Conservation (phyloP, 371 early-diverging fungal genomes). For the Basidiobolus meristosporus region DNA sequence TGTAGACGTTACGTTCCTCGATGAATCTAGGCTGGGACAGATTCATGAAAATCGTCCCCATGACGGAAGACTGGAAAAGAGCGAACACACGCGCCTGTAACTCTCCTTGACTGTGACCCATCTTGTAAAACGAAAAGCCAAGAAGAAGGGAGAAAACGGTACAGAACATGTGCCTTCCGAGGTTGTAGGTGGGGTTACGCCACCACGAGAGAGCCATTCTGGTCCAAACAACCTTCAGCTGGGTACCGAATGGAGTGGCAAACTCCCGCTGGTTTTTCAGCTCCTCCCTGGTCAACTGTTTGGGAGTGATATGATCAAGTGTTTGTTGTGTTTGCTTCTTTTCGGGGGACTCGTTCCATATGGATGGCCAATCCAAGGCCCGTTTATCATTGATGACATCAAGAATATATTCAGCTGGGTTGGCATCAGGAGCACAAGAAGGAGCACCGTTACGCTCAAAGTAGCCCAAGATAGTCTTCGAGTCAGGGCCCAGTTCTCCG, state of each 20-base stretch:
- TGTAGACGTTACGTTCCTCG: slow-evolving; percentile 42
- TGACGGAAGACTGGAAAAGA: slow-evolving; percentile 41
- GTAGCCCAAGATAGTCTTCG: slow-evolving; percentile 26
- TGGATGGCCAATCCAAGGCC: slow-evolving; percentile 23
- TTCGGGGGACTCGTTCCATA: slow-evolving; percentile 24
- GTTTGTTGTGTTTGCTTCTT: slow-evolving; percentile 5
- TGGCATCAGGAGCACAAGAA: slow-evolving; percentile 28
- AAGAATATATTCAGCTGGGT: slow-evolving; percentile 54
- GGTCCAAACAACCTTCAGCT: neutral
- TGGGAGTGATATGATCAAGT: slow-evolving; percentile 6
- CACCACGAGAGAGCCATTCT: slow-evolving; percentile 8
- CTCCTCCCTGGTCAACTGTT: too few species aligned
- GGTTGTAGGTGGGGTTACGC: slow-evolving; percentile 43
- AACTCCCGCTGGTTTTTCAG: slow-evolving; percentile 29
- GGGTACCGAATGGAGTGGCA: slow-evolving; percentile 38
- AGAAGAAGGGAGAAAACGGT: slow-evolving; percentile 16
- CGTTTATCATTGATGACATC: slow-evolving; percentile 28
- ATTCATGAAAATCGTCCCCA: slow-evolving; percentile 45
- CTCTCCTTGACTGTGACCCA: slow-evolving; percentile 29
- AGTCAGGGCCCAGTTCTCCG: slow-evolving; percentile 45
- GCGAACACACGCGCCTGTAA: slow-evolving; percentile 53
- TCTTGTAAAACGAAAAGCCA: slow-evolving; percentile 23
- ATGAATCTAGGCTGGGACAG: slow-evolving; percentile 54
- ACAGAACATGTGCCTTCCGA: slow-evolving; percentile 20
- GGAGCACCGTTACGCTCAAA: slow-evolving; percentile 40